A percentile compares a stretch with the other conserved stretches of the same genome.
phyloP scores from a whole-genome alignment of 2,329 filamentous ascomycete genomes.

The Lithohypha guttulata region DNA sequence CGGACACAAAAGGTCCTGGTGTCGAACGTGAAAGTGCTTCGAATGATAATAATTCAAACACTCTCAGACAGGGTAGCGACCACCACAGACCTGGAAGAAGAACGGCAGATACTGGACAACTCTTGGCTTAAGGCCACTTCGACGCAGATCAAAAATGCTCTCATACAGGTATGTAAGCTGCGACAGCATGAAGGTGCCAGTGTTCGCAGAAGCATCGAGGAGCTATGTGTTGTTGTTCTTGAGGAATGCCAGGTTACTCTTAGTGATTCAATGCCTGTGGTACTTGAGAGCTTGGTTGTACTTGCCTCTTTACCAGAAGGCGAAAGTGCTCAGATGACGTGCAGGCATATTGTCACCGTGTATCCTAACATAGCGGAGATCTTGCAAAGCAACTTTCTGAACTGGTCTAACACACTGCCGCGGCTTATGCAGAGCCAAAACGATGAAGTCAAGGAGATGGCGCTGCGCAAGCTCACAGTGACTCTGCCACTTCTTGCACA shows the following conservation, averaged over 20 bases:
- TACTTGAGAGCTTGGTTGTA: constrained; percentile 72
- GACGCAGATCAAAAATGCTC: constrained; percentile 69
- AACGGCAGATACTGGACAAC: constrained; percentile 33
- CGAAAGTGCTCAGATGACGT: constrained; percentile 27
- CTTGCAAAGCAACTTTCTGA: constrained; percentile 61
- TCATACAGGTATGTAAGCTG: constrained; percentile 66
- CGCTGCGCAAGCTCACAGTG: constrained; percentile 60
- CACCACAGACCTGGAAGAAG: constrained; percentile 21
- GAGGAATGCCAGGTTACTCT: constrained; percentile 70
- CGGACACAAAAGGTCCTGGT: constrained; percentile 55
- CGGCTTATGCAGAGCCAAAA: constrained; percentile 75
- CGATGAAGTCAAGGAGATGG: constrained; percentile 61
- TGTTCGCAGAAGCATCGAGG: constrained; percentile 56
- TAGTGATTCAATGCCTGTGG: constrained; percentile 54
- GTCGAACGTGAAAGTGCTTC: constrained; percentile 49
- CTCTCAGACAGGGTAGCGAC: constrained; percentile 35
- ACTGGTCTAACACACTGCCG: constrained; percentile 71
- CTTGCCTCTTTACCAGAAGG: constrained; percentile 46
- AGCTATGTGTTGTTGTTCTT: constrained; percentile 62
- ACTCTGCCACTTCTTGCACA: constrained; percentile 1
- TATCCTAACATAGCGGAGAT: constrained; percentile 52
- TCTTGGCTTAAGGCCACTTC: constrained; percentile 73
- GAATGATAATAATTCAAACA: constrained; percentile 33
- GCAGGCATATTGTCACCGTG: constrained; percentile 53
- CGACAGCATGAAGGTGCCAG: constrained; percentile 59